phyloP scores from a whole-genome alignment of 177 flowering plant genomes.

The Telopea speciosissima region DNA sequence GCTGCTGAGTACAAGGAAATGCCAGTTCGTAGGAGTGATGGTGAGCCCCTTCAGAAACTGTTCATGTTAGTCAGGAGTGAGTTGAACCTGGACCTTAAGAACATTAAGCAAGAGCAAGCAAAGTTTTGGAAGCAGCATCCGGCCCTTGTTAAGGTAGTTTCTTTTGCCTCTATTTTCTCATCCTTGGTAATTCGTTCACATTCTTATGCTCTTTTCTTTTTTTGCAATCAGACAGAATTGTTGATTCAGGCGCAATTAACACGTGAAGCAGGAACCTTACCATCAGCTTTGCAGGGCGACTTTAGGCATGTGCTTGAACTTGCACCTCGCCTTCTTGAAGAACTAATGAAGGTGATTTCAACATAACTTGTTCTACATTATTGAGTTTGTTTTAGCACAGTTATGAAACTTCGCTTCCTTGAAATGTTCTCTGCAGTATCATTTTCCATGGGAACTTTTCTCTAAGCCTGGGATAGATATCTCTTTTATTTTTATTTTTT shows the following conservation, averaged over 20 bases:
- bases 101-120: slow-evolving; percentile 91
- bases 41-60: slow-evolving; percentile 83
- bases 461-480: too few relatives aligned
- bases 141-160: slow-evolving; percentile 63
- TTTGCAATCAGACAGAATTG: slow-evolving; percentile 68
- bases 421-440: neutral
- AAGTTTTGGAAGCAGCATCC: slow-evolving; percentile 99
- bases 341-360: slow-evolving; percentile 70
- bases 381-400: too few relatives aligned
- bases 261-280: slow-evolving; percentile 57
- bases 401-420: neutral
- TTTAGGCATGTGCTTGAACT: slow-evolving; percentile 70
- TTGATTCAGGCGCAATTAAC: slow-evolving; percentile 90
- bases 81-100: slow-evolving; percentile 82
- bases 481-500: too few relatives aligned
- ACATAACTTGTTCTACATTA: too few relatives aligned
- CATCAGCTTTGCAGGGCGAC: slow-evolving; percentile 63
- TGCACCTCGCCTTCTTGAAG: slow-evolving; percentile 97
- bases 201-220: slow-evolving; percentile 10
- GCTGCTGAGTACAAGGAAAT: slow-evolving; percentile 95
- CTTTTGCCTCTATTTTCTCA: neutral
- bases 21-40: slow-evolving; percentile 86
- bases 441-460: too few relatives aligned
- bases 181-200: neutral
- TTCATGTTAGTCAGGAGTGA: slow-evolving; percentile 85